Percentiles rank a stretch among this genome's conserved stretches.
These are phyloP conservation scores for Takakia lepidozioides DNA, from an alignment of 225 moss, liverwort and hornwort genomes.

Conservation along the genomic window DNA sequence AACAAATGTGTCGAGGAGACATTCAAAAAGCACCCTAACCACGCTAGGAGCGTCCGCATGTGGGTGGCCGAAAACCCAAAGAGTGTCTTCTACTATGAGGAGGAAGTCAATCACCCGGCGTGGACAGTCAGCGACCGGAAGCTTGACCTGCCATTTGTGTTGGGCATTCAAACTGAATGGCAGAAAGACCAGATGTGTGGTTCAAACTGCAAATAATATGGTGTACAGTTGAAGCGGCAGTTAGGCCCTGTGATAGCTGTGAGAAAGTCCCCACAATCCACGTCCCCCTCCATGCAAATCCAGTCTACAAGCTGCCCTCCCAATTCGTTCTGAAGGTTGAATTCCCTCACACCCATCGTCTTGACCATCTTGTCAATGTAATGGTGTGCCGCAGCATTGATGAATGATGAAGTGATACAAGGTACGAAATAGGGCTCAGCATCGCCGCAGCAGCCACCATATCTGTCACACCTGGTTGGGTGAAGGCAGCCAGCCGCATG, in stretches of 20 bases:
- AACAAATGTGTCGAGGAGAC: too few relatives aligned
- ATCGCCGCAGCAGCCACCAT: constrained; percentile 75
- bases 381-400: constrained; percentile 66
- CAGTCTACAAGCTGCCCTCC: constrained; percentile 71
- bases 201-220: constrained; percentile 76
- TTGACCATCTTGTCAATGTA: constrained; percentile 81
- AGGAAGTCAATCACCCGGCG: too few relatives aligned
- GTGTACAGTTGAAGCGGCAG: constrained; percentile 82
- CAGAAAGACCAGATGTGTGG: too few relatives aligned
- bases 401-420: constrained; percentile 65
- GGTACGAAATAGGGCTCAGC: constrained; percentile 84
- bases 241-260: constrained; percentile 84
- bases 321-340: constrained; percentile 66
- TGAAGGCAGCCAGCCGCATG: constrained; percentile 79
- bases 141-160: too few relatives aligned
- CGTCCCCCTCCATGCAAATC: constrained; percentile 53
- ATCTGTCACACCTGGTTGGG: constrained; percentile 42
- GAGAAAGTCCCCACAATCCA: constrained; percentile 74
- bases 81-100: too few relatives aligned
- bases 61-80: too few relatives aligned
- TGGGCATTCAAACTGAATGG: too few relatives aligned
- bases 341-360: constrained; percentile 67
- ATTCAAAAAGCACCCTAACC: too few relatives aligned
- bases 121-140: too few relatives aligned
- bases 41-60: too few relatives aligned